Evolutionary conservation across 192 early-diverging fungal species (phyloP), one percentile per base, ranked within the genome.

Genomic region (Coemansia sp.): DNA sequence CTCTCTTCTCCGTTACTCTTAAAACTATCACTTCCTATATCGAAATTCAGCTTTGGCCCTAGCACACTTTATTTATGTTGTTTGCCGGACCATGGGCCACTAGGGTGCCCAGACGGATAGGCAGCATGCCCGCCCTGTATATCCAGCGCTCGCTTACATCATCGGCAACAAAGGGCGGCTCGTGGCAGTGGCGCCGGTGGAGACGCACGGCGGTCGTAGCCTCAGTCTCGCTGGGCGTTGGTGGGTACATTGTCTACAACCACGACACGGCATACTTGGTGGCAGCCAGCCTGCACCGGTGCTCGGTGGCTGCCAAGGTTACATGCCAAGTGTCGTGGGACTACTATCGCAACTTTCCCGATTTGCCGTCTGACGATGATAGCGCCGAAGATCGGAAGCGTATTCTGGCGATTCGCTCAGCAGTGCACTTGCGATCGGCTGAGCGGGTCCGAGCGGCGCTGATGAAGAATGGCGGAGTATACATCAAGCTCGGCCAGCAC

Each of bases 401-500:
- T 39, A 68, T 77, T 32, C 57, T 68, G 28, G 64, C 42, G 10
- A 37, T 19, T 35, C 70, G 82, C 17, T 82, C 74, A 4, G 67
- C 65, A 4, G 88, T 88, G 60, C 93, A 96, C 75, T 44, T 81
- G 68, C 78, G 91, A n/a, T 82, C 85, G 17, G 93, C 94, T 0
- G 78, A 92, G 46, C 64, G 86, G 30, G 77, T 96, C 16, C 73
- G 89, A 33, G 52, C 71, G 13, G 84, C 90, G 16, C 85, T 91
- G 60, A 83, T 86, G 72, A 77, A 69, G 44, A 89, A 91, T 59
- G 93, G 92, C 38, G 94, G 94, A 6, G 87, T 94, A 10, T 96
- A 94, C 74, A 90, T 96, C 70, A 96, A 96, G 66, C 79, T 96
- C n/a, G 92, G 93, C 0, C 94, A 96, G 69, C 92, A 94, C 82